Base-by-base conservation (phyloP, 257 asterid genomes). In the Nyctanthes arbortristis region DNA sequence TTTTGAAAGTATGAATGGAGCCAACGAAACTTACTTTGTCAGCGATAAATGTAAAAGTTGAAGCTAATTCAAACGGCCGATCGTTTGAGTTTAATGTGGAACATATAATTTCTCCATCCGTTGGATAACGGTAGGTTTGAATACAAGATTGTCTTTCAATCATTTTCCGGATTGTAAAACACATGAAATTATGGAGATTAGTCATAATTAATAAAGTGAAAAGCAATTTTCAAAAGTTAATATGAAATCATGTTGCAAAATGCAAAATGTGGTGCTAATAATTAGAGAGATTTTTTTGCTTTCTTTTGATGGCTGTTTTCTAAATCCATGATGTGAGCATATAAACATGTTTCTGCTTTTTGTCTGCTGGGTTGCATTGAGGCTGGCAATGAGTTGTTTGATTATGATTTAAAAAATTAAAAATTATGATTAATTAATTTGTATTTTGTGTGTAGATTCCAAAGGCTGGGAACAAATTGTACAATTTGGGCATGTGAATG, bases 331-430 rank as follows among this genome's bases (percentile, higher is more conserved):
- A 52, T 52, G 59, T 52, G 30, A 20, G 47, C 47, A 39, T 39
- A 1, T 35, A 13, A 39, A 39, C 13, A 10, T 39, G 30, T 52
- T 52, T 9, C 31, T 52, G 59, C 59, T 52, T 52, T 52, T 52
- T 52, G 31, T 39, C 47, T 39, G 47, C 16, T 39, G 13, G 47
- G 47, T 52, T 52, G 59, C 59, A 24, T 9, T 24, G 59, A 52
- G 16, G 59, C 59, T 52, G 59, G 31, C 31, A 24, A 24, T 52
- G 59, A 24, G 59, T 52, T 52, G 59, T 52, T 52, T 52, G 59
- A 52, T 52, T 52, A 9, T 24, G 59, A 52, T 24, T 52, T 13
- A n/a, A 24, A 24, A 10, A 9, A 31, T n/a, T n/a, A 2, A 52
- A 52, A 14, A 24, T 16, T 8, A 22, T 49, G n/a, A 47, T 47